Conservation (phyloP, 2,329 filamentous ascomycete species). For the Ceratocystis destructans region DNA sequence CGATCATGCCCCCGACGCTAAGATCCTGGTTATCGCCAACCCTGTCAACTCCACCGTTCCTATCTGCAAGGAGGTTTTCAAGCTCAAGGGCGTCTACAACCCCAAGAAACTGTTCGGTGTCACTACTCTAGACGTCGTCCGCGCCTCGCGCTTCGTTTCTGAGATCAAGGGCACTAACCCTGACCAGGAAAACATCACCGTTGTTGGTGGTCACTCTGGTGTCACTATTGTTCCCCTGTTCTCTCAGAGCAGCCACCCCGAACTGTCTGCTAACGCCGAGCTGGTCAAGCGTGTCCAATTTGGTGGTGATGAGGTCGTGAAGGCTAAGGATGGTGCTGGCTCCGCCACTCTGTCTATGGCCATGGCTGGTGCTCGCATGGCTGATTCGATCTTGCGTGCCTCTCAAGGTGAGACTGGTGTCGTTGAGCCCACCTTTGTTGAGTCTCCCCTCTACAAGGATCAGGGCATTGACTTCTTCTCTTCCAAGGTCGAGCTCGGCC, state of each 20-base stretch:
- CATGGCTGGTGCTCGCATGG: conserved; percentile 73
- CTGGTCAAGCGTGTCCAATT: conserved; percentile 96
- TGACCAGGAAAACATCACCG: conserved; percentile 83
- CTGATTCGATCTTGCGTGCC: conserved; percentile 87
- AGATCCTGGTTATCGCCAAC: conserved; percentile 96
- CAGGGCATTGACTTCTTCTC: conserved; percentile 96
- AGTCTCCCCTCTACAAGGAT: conserved; percentile 96
- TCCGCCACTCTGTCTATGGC: conserved; percentile 98
- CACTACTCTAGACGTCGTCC: conserved; percentile 97
- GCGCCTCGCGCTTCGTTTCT: conserved; percentile 93
- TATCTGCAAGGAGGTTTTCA: conserved; percentile 95
- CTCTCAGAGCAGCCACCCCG: conserved; percentile 78
- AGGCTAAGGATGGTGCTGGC: conserved; percentile 96
- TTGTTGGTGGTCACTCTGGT: conserved; percentile 93
- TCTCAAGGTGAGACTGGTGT: conserved; percentile 88
- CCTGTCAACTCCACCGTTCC: conserved; percentile 99
- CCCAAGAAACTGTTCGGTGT: conserved; percentile 98
- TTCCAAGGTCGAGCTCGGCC: conserved; percentile 87
- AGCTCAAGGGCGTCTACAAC: conserved; percentile 91
- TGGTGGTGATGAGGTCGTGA: conserved; percentile 96
- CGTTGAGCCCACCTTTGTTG: conserved; percentile 90
- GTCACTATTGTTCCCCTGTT: conserved; percentile 97
- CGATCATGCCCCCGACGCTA: conserved; percentile 77
- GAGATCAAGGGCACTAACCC: conserved; percentile 87
- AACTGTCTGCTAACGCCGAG: conserved; percentile 62